Conservation (phyloP, 2,329 filamentous ascomycete species). For the Fusarium ramigenum region DNA sequence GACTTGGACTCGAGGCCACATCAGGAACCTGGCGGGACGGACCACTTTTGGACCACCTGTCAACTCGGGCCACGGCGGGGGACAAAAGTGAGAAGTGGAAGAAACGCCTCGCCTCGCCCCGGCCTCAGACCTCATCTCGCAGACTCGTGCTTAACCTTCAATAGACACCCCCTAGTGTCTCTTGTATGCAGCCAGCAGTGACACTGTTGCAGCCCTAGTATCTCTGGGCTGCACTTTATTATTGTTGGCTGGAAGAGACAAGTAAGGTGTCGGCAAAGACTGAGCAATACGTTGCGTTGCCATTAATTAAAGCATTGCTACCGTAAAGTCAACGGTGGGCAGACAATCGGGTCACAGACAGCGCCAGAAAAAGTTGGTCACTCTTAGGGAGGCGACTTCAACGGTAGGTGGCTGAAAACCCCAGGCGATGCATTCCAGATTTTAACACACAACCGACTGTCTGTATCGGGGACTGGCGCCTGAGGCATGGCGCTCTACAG, state of each 20-base stretch:
- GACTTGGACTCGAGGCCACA: slow-evolving; percentile 34
- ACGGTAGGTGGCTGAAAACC: slow-evolving; percentile 17
- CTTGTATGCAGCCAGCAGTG: slow-evolving; percentile 19
- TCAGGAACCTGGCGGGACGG: slow-evolving; percentile 39
- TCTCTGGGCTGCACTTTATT: slow-evolving; percentile 16
- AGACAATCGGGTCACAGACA: slow-evolving; percentile 30
- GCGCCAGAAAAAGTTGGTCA: slow-evolving; percentile 20
- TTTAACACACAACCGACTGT: slow-evolving; percentile 19
- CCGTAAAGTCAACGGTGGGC: slow-evolving; percentile 19
- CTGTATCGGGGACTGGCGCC: slow-evolving; percentile 6
- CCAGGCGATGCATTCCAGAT: slow-evolving; percentile 25
- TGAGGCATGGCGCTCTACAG: neutral
- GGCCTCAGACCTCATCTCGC: slow-evolving; percentile 28
- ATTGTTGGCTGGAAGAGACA: slow-evolving; percentile 30
- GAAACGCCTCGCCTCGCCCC: slow-evolving; percentile 40
- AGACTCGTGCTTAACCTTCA: slow-evolving; percentile 23
- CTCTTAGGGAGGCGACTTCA: slow-evolving; percentile 18
- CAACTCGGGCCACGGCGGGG: slow-evolving; percentile 43
- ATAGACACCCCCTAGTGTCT: slow-evolving; percentile 36
- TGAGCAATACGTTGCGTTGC: neutral
- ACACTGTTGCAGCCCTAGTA: slow-evolving; percentile 31
- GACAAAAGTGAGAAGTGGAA: slow-evolving; percentile 22
- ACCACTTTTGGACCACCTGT: slow-evolving; percentile 41
- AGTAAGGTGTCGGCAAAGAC: slow-evolving; percentile 9
- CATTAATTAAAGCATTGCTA: slow-evolving; percentile 23